A percentile compares a stretch with the other conserved stretches of the same genome.
Conservation (phyloP, 768 basidiomycete species). For the Lactarius indigo region DNA sequence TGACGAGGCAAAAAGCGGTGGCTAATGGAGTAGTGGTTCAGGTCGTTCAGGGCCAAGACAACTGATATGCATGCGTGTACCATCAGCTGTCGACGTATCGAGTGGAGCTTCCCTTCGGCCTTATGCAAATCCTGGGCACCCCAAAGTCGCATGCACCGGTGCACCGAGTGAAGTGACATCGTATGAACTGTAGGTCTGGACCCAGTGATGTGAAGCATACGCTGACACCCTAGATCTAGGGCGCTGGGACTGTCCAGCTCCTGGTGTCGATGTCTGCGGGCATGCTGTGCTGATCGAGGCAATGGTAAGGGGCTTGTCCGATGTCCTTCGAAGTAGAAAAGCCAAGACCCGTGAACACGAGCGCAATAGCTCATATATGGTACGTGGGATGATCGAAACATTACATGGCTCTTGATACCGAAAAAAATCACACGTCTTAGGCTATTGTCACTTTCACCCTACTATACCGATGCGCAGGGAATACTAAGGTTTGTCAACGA, state of each 20-base stretch:
- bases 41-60: not conserved
- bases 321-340: not conserved
- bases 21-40: not conserved
- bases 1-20: not conserved
- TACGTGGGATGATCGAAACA: not conserved
- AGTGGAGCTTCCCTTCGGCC: not conserved
- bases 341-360: not conserved
- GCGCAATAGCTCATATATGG: not conserved
- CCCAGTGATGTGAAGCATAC: not conserved
- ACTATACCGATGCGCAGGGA: not conserved
- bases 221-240: not conserved
- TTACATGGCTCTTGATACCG: not conserved
- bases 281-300: not conserved
- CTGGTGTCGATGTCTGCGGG: not conserved
- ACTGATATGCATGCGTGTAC: not conserved
- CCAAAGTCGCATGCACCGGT: not conserved
- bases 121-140: not conserved
- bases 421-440: not conserved
- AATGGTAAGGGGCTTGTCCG: not conserved
- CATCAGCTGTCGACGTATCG: not conserved
- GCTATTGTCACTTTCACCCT: not conserved
- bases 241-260: not conserved
- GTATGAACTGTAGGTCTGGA: not conserved
- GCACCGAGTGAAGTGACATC: not conserved
- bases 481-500: conserved; percentile 11